Evolutionary conservation across 495 filamentous ascomycete species (phyloP).

Genomic region (Darksidea phi): DNA sequence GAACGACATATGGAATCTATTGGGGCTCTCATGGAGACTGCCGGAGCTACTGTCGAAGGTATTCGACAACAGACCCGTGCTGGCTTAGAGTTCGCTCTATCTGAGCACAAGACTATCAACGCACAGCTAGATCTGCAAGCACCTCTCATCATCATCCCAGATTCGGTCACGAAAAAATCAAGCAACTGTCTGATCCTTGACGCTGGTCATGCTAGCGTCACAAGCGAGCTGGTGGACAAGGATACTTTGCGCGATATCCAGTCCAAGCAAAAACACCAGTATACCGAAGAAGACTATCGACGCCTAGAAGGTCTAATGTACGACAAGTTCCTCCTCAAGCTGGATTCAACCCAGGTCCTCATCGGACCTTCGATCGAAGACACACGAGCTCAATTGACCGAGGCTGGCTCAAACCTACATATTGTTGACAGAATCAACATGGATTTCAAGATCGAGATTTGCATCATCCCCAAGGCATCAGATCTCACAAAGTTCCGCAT

Average conservation of each 20-base stretch:
- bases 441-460: constrained; percentile 87
- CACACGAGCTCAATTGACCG: constrained; percentile 78
- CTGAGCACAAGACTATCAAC: constrained; percentile 97
- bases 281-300: constrained; percentile 84
- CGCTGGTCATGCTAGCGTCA: constrained; percentile 91
- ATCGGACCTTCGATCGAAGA: constrained; percentile 93
- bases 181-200: constrained; percentile 90
- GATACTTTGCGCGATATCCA: constrained; percentile 84
- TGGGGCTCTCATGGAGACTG: constrained; percentile 86
- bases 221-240: constrained; percentile 88
- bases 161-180: constrained; percentile 76
- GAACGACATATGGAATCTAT: constrained; percentile 98
- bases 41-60: constrained; percentile 91
- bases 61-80: constrained; percentile 92
- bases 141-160: constrained; percentile 91
- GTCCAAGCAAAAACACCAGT: constrained; percentile 82
- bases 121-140: constrained; percentile 94
- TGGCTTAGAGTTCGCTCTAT: constrained; percentile 89
- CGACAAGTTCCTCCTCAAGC: constrained; percentile 87
- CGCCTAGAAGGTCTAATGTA: constrained; percentile 89
- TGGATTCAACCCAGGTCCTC: constrained; percentile 89
- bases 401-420: constrained; percentile 73
- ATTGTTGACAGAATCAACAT: constrained; percentile 96
- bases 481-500: constrained; percentile 91
- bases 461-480: constrained; percentile 88